Evolutionary conservation across 108 stramenopile genomes (phyloP).

Genomic region (Stephanodiscus minutulus): DNA sequence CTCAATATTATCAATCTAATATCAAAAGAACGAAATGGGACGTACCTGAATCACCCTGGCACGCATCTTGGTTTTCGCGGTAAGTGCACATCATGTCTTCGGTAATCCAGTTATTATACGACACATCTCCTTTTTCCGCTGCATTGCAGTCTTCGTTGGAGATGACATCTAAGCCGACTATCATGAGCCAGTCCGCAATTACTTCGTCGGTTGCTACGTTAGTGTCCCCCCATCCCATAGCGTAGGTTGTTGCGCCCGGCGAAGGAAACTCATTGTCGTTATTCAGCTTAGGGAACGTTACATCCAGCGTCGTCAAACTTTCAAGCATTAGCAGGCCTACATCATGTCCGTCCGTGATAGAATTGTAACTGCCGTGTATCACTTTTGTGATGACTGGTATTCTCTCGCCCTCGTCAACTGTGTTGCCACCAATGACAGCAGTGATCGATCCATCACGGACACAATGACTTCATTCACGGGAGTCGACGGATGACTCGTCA

Average conservation of each 20-base stretch:
- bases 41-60: constrained; percentile 32
- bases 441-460: neutral
- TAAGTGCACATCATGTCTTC: constrained; percentile 29
- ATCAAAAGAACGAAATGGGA: neutral
- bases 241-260: constrained; percentile 1
- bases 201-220: neutral
- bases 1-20: neutral
- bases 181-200: constrained; percentile 6
- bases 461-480: neutral
- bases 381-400: neutral
- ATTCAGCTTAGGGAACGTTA: constrained; percentile 4
- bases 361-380: constrained; percentile 3
- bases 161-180: constrained; percentile 25
- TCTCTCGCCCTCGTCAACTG: constrained; percentile 1
- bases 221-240: constrained; percentile 31
- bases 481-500: neutral
- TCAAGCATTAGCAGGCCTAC: constrained; percentile 8
- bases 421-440: constrained; percentile 12
- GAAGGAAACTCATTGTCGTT: neutral
- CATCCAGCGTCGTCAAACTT: neutral
- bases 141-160: constrained; percentile 16
- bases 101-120: constrained; percentile 10
- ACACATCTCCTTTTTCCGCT: constrained; percentile 6
- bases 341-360: constrained; percentile 2
- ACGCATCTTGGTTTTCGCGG: constrained; percentile 14